Percentiles rank a stretch among this genome's conserved stretches.
These are phyloP conservation scores for Rhizopogon sp. DNA, from an alignment of 768 basidiomycete species.

Conservation along the genomic window DNA sequence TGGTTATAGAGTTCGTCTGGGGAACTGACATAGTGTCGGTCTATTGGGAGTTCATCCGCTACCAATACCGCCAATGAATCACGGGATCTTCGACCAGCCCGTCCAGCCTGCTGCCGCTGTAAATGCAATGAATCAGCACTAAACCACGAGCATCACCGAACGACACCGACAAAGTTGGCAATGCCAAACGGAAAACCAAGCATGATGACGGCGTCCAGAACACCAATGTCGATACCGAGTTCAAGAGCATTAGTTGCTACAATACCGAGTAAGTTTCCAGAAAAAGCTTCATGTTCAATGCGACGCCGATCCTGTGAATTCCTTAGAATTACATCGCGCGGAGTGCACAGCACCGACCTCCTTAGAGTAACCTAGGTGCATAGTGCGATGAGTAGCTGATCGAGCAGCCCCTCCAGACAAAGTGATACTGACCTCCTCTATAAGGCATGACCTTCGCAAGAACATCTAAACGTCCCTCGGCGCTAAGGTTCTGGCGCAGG, in stretches of 20 bases:
- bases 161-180: slow-evolving; percentile 68
- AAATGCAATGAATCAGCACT: background rate
- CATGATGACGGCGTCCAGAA: slow-evolving; percentile 86
- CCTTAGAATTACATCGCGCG: background rate
- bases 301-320: slow-evolving; percentile 62
- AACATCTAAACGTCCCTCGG: slow-evolving; percentile 73
- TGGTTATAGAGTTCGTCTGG: slow-evolving; percentile 68
- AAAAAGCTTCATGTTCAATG: slow-evolving; percentile 86
- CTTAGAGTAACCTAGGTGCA: slow-evolving; percentile 59
- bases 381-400: background rate
- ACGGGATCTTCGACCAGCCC: slow-evolving; percentile 76
- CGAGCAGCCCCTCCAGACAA: background rate
- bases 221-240: slow-evolving; percentile 87
- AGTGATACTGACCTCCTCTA: slow-evolving; percentile 57
- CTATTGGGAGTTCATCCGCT: slow-evolving; percentile 62
- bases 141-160: background rate
- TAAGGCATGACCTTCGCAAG: slow-evolving; percentile 75
- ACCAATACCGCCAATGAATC: slow-evolving; percentile 78
- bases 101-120: slow-evolving; percentile 84
- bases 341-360: slow-evolving; percentile 35
- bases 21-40: slow-evolving; percentile 67
- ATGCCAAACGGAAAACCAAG: slow-evolving; percentile 78
- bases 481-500: slow-evolving; percentile 62
- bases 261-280: slow-evolving; percentile 77
- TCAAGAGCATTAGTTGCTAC: slow-evolving; percentile 90